Evolutionary conservation across 768 basidiomycete genomes (phyloP).

Genomic region (Tylopilus sp.): DNA sequence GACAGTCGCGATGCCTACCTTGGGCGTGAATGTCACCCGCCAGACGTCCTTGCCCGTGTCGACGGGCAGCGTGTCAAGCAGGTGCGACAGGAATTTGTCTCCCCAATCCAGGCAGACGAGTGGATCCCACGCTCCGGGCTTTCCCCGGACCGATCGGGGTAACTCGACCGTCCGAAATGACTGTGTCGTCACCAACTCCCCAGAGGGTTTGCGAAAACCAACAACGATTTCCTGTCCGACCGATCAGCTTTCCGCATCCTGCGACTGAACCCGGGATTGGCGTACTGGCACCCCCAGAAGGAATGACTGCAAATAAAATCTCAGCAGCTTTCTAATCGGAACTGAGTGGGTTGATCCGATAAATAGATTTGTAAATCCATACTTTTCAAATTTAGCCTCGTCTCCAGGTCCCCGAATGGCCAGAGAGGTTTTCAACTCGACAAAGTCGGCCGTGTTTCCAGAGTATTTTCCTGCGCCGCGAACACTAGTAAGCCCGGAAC

Average conservation of each 20-base stretch:
- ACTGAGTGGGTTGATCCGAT: slow-evolving; percentile 1
- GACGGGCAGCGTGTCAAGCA: slow-evolving; percentile 39
- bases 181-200: slow-evolving; percentile 62
- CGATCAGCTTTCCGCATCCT: slow-evolving; percentile 2
- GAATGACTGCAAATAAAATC: slow-evolving; percentile 90
- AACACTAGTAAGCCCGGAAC: not conserved
- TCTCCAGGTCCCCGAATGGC: slow-evolving; percentile 62
- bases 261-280: slow-evolving; percentile 1
- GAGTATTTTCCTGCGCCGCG: slow-evolving; percentile 53
- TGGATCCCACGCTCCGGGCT: slow-evolving; percentile 76
- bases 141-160: slow-evolving; percentile 73
- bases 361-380: slow-evolving; percentile 13
- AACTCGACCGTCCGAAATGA: slow-evolving; percentile 76
- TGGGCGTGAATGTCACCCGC: slow-evolving; percentile 66
- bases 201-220: slow-evolving; percentile 81
- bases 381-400: slow-evolving; percentile 79
- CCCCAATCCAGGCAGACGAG: slow-evolving; percentile 72
- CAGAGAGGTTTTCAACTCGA: slow-evolving; percentile 87
- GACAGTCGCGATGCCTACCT: slow-evolving; percentile 49
- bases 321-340: slow-evolving; percentile 72
- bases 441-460: slow-evolving; percentile 62
- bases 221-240: slow-evolving; percentile 70
- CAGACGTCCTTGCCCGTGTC: slow-evolving; percentile 47
- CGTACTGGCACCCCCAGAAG: slow-evolving; percentile 86
- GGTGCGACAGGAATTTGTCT: slow-evolving; percentile 53